Conservation (phyloP, 2,329 filamentous ascomycete genomes). For the Penicillium decumbens region DNA sequence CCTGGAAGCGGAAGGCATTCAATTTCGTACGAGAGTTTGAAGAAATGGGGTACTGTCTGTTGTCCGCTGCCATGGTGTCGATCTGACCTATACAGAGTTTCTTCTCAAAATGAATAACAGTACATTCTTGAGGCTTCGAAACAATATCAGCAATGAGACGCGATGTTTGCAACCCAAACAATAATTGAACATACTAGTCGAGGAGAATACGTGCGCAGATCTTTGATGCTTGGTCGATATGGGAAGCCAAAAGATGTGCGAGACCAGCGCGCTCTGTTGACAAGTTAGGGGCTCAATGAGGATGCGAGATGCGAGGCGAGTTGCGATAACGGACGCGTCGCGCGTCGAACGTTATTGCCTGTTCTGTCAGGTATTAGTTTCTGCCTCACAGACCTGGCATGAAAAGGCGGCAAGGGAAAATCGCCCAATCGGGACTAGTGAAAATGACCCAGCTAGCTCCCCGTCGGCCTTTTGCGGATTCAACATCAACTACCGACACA, state of each 20-base stretch:
- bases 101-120: constrained; percentile 18
- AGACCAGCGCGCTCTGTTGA: constrained; percentile 13
- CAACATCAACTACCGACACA: constrained; percentile 33
- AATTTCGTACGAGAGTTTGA: constrained; percentile 52
- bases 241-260: constrained; percentile 11
- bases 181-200: not conserved
- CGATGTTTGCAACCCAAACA: not conserved
- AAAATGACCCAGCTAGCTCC: constrained; percentile 24
- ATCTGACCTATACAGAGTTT: constrained; percentile 15
- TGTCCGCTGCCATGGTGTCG: constrained; percentile 25
- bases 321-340: constrained; percentile 29
- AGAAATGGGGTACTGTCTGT: constrained; percentile 41
- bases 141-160: constrained; percentile 14
- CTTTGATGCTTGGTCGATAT: not conserved
- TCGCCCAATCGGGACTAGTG: constrained; percentile 29
- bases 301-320: not conserved
- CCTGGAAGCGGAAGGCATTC: constrained; percentile 52
- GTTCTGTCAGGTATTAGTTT: constrained; percentile 12
- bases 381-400: constrained; percentile 23
- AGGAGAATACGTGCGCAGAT: not conserved
- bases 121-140: constrained; percentile 23
- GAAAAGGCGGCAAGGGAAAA: constrained; percentile 24
- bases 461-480: constrained; percentile 39
- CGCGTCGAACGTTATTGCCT: constrained; percentile 27
- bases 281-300: not conserved